Conservation (phyloP, 495 filamentous ascomycete genomes). For the Talaromyces borbonicus region DNA sequence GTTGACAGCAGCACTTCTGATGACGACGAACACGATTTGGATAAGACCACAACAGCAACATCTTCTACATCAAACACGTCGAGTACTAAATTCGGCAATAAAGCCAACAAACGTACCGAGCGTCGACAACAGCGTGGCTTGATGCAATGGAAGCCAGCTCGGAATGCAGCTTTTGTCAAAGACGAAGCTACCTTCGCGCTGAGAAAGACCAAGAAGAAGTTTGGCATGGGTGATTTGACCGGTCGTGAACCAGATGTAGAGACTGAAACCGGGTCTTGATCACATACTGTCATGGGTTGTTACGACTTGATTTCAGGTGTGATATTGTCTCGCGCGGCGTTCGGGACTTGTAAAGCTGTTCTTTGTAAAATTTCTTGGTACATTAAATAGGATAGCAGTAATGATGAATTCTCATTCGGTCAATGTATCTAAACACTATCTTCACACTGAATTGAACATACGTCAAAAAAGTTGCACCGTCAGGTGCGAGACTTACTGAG, state of each 20-base stretch:
- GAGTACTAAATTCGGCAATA: conserved; percentile 14
- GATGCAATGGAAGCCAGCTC: conserved; percentile 47
- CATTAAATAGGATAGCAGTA: no score
- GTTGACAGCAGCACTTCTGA: conserved; percentile 10
- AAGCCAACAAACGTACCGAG: conserved; percentile 36
- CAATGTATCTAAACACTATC: no score
- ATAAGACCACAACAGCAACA: not conserved
- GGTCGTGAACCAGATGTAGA: conserved; percentile 44
- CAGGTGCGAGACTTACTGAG: no score
- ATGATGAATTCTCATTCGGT: no score
- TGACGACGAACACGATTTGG: conserved; percentile 3
- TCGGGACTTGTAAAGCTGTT: no score
- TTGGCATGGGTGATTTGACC: conserved; percentile 34
- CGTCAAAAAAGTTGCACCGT: no score
- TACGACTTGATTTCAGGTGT: no score
- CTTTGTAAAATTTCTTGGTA: no score
- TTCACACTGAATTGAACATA: no score
- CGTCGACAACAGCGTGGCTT: conserved; percentile 42
- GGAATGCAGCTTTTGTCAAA: conserved; percentile 41
- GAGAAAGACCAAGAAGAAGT: conserved; percentile 35
- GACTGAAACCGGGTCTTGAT: conserved; percentile 35
- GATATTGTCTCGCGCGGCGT: no score
- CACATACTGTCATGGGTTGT: no score
- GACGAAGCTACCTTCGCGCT: conserved; percentile 42
- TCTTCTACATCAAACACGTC: conserved; percentile 1